These are phyloP conservation scores for Cryptosporidium sp. DNA, from an alignment of 169 alveolate genomes.

Conservation along the genomic window DNA sequence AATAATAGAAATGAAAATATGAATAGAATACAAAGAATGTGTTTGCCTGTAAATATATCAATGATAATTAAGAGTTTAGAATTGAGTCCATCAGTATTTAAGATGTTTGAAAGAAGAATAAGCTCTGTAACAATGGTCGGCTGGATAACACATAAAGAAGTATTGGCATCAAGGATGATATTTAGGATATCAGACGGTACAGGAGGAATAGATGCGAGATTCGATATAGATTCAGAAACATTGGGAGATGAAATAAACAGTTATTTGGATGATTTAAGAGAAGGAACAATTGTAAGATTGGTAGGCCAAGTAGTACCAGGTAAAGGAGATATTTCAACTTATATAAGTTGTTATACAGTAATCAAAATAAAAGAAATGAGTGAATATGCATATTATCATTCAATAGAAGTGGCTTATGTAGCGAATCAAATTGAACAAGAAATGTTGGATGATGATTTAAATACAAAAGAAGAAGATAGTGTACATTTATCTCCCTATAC, in stretches of 20 bases:
- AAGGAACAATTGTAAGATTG: slow-evolving; percentile 58
- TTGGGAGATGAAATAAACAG: slow-evolving; percentile 34
- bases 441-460: background rate
- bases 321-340: slow-evolving; percentile 54
- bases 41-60: slow-evolving; percentile 49
- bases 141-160: slow-evolving; percentile 55
- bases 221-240: slow-evolving; percentile 65
- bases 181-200: slow-evolving; percentile 71
- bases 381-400: slow-evolving; percentile 72
- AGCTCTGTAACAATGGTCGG: slow-evolving; percentile 67
- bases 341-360: slow-evolving; percentile 59
- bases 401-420: slow-evolving; percentile 42
- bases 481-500: background rate
- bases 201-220: slow-evolving; percentile 74
- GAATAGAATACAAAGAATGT: slow-evolving; percentile 63
- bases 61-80: slow-evolving; percentile 41
- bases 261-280: slow-evolving; percentile 48
- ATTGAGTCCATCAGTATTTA: slow-evolving; percentile 20
- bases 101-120: slow-evolving; percentile 43
- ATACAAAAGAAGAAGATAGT: background rate
- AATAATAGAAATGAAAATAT: slow-evolving; percentile 5
- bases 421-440: background rate
- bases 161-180: slow-evolving; percentile 65
- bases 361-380: slow-evolving; percentile 5
- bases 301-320: slow-evolving; percentile 75